These are phyloP conservation scores for Mrakia gelida DNA, from an alignment of 768 basidiomycete genomes.

Conservation along the genomic window DNA sequence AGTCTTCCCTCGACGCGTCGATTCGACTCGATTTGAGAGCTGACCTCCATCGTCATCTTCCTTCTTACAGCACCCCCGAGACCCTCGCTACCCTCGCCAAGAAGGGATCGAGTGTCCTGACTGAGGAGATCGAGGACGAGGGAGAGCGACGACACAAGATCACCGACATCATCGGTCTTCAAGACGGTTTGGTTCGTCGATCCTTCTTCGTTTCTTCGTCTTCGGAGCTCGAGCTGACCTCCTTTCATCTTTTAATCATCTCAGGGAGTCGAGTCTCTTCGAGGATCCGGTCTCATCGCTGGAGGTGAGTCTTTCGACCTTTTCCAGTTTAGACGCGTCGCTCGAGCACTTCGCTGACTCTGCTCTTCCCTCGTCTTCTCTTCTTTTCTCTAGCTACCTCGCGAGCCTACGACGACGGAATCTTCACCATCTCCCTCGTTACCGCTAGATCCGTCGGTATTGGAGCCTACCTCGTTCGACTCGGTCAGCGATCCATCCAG, in stretches of 20 bases:
- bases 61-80: conserved; percentile 21
- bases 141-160: conserved; percentile 90
- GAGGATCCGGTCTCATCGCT: conserved; percentile 94
- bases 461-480: conserved; percentile 95
- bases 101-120: conserved; percentile 57
- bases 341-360: neutral
- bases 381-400: conserved; percentile 70
- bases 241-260: neutral
- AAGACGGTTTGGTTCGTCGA: conserved; percentile 51
- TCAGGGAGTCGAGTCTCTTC: conserved; percentile 84
- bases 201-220: neutral
- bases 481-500: conserved; percentile 95
- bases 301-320: conserved; percentile 47
- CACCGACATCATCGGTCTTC: conserved; percentile 93
- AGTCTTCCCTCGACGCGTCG: neutral
- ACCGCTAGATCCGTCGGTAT: conserved; percentile 98
- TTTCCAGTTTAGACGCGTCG: neutral
- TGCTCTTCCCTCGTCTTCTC: neutral
- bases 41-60: neutral
- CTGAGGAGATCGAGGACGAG: conserved; percentile 74
- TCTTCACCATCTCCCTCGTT: conserved; percentile 98
- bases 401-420: conserved; percentile 89
- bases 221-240: neutral
- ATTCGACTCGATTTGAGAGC: neutral
- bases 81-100: conserved; percentile 32